Evolutionary conservation across 2,329 filamentous ascomycete genomes (phyloP), one percentile per base, ranked within the genome.

Genomic region (Raffaelea deltoideospora): DNA sequence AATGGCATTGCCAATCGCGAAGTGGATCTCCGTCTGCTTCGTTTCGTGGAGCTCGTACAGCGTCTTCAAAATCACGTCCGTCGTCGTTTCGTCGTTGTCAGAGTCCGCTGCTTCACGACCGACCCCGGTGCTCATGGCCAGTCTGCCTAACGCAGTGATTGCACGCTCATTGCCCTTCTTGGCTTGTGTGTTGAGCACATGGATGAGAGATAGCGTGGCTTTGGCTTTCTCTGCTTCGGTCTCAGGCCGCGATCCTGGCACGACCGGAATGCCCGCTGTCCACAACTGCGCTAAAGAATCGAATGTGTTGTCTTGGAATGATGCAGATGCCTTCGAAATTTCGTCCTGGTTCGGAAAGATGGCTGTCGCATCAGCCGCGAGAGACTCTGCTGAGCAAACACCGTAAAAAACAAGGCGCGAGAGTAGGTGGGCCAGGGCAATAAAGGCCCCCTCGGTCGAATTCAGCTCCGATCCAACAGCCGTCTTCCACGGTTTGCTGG

Each of bases 1-100:
- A 37, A 96, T 69, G 11, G 90, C 85, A 53, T 94, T 87, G 13
- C 90, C 90, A 21, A 93, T 76, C 0, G 85, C 74, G 52, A 98
- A 95, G 43, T 95, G 88, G 2, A 87, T 70, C 53, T 96, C 88
- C 0, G 82, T 73, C 47, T 86, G 79, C 46, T 83, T 83, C 31
- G 90, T 73, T 51, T 94, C 86, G 47, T 92, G 80, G 3, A 96
- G 63, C 10, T 67, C 67, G 51, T 87, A 82, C 0, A 96, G 61
- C 21, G 72, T 74, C 10, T 74, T 65, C 11, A 85, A 57, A 6
- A 93, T 69, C 10, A 65, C 58, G 2, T 58, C 58, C 1, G 81
- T 35, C 22, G 2, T 18, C 20, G 14, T 34, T 23, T 22, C 19
- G 7, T 14, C 13, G 5, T 9, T 20, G 3, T 61, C 57, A 51